Conservation (phyloP, 2,329 filamentous ascomycete species). For the Clarireedia homoeocarpa region DNA sequence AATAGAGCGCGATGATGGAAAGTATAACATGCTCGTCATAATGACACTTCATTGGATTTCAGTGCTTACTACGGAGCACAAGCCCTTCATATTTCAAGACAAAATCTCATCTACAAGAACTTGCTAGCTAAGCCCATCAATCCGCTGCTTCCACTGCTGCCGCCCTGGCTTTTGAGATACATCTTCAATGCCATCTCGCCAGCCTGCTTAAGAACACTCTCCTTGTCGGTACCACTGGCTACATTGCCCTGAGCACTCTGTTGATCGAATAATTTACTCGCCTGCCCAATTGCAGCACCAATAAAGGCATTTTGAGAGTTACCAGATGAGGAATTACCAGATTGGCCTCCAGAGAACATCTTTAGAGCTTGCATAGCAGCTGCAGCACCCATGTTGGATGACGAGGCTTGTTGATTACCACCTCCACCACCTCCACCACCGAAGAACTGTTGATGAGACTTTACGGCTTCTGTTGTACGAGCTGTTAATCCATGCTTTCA, state of each 20-base stretch:
- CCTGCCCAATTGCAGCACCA: slow-evolving; percentile 80
- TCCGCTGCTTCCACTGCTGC: slow-evolving; percentile 36
- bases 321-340: slow-evolving; percentile 35
- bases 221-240: slow-evolving; percentile 59
- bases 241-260: slow-evolving; percentile 48
- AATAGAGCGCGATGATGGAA: too few relatives aligned
- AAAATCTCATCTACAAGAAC: slow-evolving; percentile 38
- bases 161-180: slow-evolving; percentile 72
- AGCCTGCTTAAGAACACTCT: slow-evolving; percentile 69
- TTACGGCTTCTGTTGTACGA: slow-evolving; percentile 49
- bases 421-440: slow-evolving; percentile 43
- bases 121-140: slow-evolving; percentile 50
- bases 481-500: neutral
- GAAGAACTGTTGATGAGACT: slow-evolving; percentile 71
- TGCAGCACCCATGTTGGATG: slow-evolving; percentile 57
- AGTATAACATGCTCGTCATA: too few relatives aligned
- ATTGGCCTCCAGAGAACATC: slow-evolving; percentile 58
- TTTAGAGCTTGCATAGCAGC: slow-evolving; percentile 78
- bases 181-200: slow-evolving; percentile 85
- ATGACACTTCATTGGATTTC: too few relatives aligned
- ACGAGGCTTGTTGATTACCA: slow-evolving; percentile 35
- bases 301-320: slow-evolving; percentile 72
- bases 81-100: too few relatives aligned
- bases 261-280: slow-evolving; percentile 61
- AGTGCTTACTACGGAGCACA: too few relatives aligned